Percentiles rank a stretch among this genome's conserved stretches.
These are phyloP conservation scores for Chaetomiaceae sp. DNA, from an alignment of 2,329 filamentous ascomycete genomes.

Conservation along the genomic window DNA sequence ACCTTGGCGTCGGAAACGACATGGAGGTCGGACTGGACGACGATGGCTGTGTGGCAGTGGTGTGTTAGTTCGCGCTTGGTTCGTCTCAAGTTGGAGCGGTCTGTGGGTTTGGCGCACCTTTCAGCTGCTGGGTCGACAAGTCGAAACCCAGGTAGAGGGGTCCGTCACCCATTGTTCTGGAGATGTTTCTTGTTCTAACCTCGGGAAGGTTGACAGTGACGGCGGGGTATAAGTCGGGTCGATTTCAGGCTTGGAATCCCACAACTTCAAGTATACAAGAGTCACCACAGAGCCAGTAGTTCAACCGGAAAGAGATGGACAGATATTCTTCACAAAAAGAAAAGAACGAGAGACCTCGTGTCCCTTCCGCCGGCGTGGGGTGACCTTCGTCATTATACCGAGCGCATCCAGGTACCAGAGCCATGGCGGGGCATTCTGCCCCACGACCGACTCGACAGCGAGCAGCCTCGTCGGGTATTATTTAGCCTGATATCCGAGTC, in stretches of 20 bases:
- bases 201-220: background rate
- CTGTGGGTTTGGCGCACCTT: slow-evolving; percentile 52
- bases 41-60: slow-evolving; percentile 55
- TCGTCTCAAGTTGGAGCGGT: background rate
- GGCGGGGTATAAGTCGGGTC: background rate
- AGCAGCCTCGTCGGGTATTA: slow-evolving; percentile 21
- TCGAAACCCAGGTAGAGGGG: slow-evolving; percentile 89
- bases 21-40: slow-evolving; percentile 77
- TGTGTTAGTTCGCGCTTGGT: background rate
- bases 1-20: slow-evolving; percentile 83
- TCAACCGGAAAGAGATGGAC: background rate
- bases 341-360: background rate
- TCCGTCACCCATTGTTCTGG: slow-evolving; percentile 30
- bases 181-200: background rate
- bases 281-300: background rate
- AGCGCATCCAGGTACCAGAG: slow-evolving; percentile 5
- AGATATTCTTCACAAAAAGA: background rate
- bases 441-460: background rate
- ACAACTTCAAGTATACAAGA: background rate
- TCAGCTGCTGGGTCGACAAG: slow-evolving; percentile 93
- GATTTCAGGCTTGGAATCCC: background rate
- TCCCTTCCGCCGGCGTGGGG: slow-evolving; percentile 14
- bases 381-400: slow-evolving; percentile 10
- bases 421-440: slow-evolving; percentile 18
- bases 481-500: slow-evolving; percentile 23